Percentiles rank a stretch among this genome's conserved stretches.
These are phyloP conservation scores for Lachnellula subtilissima DNA, from an alignment of 2,329 filamentous ascomycete species.

Conservation along the genomic window DNA sequence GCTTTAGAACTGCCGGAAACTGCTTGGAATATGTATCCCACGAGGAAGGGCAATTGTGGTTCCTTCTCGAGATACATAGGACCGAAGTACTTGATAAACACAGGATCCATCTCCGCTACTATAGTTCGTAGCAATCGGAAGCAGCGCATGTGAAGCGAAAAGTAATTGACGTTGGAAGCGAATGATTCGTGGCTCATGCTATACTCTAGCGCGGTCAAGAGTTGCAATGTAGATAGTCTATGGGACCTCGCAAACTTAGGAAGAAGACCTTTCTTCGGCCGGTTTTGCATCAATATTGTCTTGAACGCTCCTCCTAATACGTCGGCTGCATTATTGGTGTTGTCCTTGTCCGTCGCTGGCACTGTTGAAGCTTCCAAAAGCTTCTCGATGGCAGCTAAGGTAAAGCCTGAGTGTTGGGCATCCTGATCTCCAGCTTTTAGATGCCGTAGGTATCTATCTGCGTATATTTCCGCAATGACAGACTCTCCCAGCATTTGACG, in stretches of 20 bases:
- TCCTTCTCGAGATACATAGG: neutral
- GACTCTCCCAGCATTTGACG: neutral
- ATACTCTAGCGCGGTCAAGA: neutral
- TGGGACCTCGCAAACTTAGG: neutral
- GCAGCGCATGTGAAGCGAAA: constrained; percentile 4
- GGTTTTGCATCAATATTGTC: neutral
- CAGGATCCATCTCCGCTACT: neutral
- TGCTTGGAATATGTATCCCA: neutral
- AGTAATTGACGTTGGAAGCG: constrained; percentile 2
- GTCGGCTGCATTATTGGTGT: neutral
- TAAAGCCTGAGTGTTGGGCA: neutral
- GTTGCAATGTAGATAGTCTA: neutral
- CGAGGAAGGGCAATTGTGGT: neutral
- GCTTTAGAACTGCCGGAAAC: neutral
- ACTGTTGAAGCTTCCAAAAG: neutral
- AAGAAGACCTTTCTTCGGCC: neutral
- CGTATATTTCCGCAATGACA: neutral
- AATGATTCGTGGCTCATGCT: neutral
- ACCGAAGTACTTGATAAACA: neutral
- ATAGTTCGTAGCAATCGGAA: neutral
- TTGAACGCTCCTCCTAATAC: neutral
- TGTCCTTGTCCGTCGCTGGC: neutral
- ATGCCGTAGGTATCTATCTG: neutral
- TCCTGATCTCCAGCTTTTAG: neutral
- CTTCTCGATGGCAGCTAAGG: neutral